phyloP scores from a whole-genome alignment of 805 yeast genomes.

The Lachancea mirantina region DNA sequence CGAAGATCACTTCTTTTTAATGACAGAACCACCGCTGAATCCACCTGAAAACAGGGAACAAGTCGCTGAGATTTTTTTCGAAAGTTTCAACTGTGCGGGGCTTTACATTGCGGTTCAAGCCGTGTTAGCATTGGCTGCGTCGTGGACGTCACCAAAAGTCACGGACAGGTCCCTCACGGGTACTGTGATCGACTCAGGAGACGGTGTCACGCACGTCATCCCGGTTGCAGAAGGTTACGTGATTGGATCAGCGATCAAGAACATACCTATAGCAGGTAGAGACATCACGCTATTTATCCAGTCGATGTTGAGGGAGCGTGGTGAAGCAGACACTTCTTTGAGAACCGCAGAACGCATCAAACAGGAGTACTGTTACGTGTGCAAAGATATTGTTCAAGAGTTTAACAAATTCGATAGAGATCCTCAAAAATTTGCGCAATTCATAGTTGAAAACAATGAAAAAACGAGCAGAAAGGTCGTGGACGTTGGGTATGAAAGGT shows the following conservation, averaged over 20 bases:
- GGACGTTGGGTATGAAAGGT: conserved; percentile 96
- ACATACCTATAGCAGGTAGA: conserved; percentile 97
- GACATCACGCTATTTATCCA: conserved; percentile 94
- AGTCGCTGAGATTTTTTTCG: conserved; percentile 98
- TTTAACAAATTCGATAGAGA: conserved; percentile 91
- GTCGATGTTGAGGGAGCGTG: conserved; percentile 89
- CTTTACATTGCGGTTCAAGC: conserved; percentile 98
- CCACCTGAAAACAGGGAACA: conserved; percentile 99
- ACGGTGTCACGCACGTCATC: conserved; percentile 97
- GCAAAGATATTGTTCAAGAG: conserved; percentile 96
- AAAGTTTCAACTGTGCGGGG: conserved; percentile 97
- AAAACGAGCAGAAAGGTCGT: conserved; percentile 58
- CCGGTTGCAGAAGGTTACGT: conserved; percentile 99
- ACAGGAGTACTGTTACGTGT: conserved; percentile 94
- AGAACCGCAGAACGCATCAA: conserved; percentile 96
- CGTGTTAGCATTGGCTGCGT: conserved; percentile 94
- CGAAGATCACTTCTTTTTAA: conserved; percentile 90
- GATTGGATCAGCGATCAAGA: conserved; percentile 93
- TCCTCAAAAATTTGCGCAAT: conserved; percentile 89
- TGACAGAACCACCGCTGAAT: conserved; percentile 97
- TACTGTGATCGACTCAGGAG: conserved; percentile 97
- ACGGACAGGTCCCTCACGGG: conserved; percentile 94
- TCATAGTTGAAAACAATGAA: conserved; percentile 72
- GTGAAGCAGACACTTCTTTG: conserved; percentile 87
- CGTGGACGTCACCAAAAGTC: conserved; percentile 96